Evolutionary conservation across 2,329 filamentous ascomycete genomes (phyloP).

Genomic region (Shiraia sp.): DNA sequence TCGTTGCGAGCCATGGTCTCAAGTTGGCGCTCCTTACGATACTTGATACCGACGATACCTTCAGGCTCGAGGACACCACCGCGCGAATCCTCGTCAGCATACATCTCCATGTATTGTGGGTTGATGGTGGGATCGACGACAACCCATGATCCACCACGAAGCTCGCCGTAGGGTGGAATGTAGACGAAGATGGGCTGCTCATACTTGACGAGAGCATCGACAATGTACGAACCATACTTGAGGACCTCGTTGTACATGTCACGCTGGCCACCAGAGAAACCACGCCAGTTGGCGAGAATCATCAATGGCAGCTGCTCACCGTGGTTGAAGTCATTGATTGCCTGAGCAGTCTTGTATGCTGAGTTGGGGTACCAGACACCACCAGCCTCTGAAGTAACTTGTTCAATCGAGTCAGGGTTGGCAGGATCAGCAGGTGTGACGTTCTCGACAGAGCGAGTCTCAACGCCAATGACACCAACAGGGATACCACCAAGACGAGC

Average conservation of each 20-base stretch:
- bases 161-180: conserved; percentile 94
- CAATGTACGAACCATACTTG: conserved; percentile 99
- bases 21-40: conserved; percentile 94
- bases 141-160: conserved; percentile 99
- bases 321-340: conserved; percentile 98
- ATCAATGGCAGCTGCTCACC: conserved; percentile 97
- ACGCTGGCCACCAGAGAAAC: conserved; percentile 98
- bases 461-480: conserved; percentile 96
- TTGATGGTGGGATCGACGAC: conserved; percentile 99
- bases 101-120: conserved; percentile 97
- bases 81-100: conserved; percentile 90
- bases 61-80: conserved; percentile 98
- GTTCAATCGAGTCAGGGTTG: conserved; percentile 97
- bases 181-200: conserved; percentile 99
- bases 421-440: conserved; percentile 94
- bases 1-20: conserved; percentile 97
- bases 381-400: conserved; percentile 91
- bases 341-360: conserved; percentile 98
- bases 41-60: conserved; percentile 98
- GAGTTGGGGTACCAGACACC: conserved; percentile 99
- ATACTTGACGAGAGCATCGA: conserved; percentile 96
- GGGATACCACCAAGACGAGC: conserved; percentile 96
- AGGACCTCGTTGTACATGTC: conserved; percentile 99
- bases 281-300: conserved; percentile 99
- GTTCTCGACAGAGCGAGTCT: conserved; percentile 95